These are phyloP conservation scores for Ustilago trichophora DNA, from an alignment of 1,284 basidiomycete species.

Conservation along the genomic window DNA sequence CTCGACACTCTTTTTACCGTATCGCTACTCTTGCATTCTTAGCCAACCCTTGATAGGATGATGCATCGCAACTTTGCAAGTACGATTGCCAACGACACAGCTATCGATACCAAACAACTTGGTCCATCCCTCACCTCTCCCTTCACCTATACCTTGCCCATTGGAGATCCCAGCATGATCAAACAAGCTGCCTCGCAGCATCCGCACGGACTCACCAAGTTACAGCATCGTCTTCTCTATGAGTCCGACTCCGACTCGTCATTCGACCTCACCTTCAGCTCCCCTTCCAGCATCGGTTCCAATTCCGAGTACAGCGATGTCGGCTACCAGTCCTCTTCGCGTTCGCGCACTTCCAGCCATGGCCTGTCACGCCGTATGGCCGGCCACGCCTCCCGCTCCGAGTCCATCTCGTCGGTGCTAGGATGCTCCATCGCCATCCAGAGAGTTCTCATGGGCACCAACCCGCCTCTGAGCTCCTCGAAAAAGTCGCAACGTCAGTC, in stretches of 20 bases:
- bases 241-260: constrained; percentile 43
- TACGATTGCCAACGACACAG: constrained; percentile 4
- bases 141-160: constrained; percentile 10
- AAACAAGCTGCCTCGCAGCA: constrained; percentile 39
- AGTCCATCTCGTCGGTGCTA: constrained; percentile 32
- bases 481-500: constrained; percentile 21
- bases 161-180: constrained; percentile 24
- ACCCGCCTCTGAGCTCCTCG: not conserved
- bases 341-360: constrained; percentile 19
- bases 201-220: constrained; percentile 31
- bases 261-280: constrained; percentile 33
- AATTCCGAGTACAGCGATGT: constrained; percentile 40
- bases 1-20: too few relatives aligned
- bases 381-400: constrained; percentile 17
- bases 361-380: constrained; percentile 5
- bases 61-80: constrained; percentile 20
- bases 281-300: constrained; percentile 30
- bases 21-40: too few relatives aligned
- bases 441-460: constrained; percentile 23
- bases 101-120: constrained; percentile 5
- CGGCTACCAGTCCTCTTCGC: constrained; percentile 7
- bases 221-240: constrained; percentile 49
- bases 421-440: constrained; percentile 33
- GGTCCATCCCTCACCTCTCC: constrained; percentile 9
- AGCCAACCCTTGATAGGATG: too few relatives aligned